Evolutionary conservation across 805 yeast species (phyloP).

Genomic region (Starmerella davenportii): DNA sequence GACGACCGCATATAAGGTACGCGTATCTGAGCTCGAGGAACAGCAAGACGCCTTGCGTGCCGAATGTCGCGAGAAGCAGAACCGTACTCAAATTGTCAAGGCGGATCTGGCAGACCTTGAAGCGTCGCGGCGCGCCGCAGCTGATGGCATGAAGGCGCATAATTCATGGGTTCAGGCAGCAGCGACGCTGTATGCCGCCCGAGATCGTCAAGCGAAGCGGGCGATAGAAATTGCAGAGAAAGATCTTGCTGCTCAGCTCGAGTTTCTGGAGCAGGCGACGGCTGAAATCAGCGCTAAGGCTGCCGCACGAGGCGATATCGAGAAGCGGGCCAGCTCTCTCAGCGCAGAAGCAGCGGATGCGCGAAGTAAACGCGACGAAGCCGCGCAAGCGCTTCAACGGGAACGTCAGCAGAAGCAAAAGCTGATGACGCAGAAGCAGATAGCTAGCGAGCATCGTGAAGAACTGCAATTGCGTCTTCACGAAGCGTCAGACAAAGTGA

Average conservation of each 20-base stretch:
- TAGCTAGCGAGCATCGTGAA: not conserved
- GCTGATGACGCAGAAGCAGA: not conserved
- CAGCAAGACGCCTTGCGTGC: constrained; percentile 64
- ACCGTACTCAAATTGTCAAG: constrained; percentile 60
- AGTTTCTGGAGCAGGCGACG: not conserved
- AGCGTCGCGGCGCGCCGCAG: not conserved
- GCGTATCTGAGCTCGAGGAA: constrained; percentile 46
- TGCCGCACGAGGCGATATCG: not conserved
- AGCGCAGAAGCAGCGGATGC: not conserved
- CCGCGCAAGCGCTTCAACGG: not conserved
- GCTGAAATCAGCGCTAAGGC: not conserved
- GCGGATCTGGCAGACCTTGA: constrained; percentile 52
- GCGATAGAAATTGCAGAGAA: not conserved
- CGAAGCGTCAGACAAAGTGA: not conserved
- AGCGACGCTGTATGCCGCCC: not conserved
- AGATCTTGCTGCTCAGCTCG: not conserved
- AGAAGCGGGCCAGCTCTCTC: not conserved
- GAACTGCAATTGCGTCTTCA: not conserved
- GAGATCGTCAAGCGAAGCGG: not conserved
- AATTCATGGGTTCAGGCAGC: not conserved
- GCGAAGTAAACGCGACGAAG: not conserved
- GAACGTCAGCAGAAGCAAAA: not conserved
- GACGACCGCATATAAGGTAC: constrained; percentile 62
- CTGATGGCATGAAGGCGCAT: not conserved
- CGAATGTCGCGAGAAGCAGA: constrained; percentile 61